These are phyloP conservation scores for Saposhnikovia divaricata DNA, from an alignment of 129 eudicot species.

Conservation along the genomic window DNA sequence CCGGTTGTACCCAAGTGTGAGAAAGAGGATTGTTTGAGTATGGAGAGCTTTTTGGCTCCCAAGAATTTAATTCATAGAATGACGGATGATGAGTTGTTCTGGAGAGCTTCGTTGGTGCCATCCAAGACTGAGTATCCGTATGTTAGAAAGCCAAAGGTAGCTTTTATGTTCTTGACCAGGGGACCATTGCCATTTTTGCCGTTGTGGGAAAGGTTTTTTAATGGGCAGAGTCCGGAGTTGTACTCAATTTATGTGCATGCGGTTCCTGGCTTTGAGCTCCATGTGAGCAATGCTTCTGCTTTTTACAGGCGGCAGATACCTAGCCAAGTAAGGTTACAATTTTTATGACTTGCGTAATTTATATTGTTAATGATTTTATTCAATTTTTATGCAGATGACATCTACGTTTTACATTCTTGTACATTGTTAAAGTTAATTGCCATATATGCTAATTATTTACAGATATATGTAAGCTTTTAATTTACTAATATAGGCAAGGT, in stretches of 20 bases:
- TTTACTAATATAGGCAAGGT: too few relatives aligned
- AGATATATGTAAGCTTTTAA: too few relatives aligned
- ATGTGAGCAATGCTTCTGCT: conserved; percentile 45
- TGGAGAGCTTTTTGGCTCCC: conserved; percentile 40
- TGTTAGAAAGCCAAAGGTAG: conserved; percentile 71
- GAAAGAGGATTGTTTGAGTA: conserved; percentile 46
- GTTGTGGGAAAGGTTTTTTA: conserved; percentile 85
- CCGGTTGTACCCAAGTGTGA: conserved; percentile 25
- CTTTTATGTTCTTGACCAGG: conserved; percentile 79
- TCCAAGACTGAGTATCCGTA: conserved; percentile 47
- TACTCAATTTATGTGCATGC: conserved; percentile 75
- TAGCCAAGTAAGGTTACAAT: conserved; percentile 49
- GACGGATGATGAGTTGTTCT: conserved; percentile 68
- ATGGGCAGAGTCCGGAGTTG: conserved; percentile 39
- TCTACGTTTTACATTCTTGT: background rate
- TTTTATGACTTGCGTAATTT: background rate
- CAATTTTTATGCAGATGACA: too few relatives aligned
- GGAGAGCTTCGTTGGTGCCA: conserved; percentile 89
- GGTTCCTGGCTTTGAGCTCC: conserved; percentile 43
- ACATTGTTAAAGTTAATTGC: background rate
- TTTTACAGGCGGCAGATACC: conserved; percentile 75
- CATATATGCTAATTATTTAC: background rate
- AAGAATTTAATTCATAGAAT: conserved; percentile 48
- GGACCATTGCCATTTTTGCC: conserved; percentile 77
- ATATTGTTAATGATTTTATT: background rate